Evolutionary conservation across 2,329 filamentous ascomycete genomes (phyloP).

Genomic region (Didymella glomerata): DNA sequence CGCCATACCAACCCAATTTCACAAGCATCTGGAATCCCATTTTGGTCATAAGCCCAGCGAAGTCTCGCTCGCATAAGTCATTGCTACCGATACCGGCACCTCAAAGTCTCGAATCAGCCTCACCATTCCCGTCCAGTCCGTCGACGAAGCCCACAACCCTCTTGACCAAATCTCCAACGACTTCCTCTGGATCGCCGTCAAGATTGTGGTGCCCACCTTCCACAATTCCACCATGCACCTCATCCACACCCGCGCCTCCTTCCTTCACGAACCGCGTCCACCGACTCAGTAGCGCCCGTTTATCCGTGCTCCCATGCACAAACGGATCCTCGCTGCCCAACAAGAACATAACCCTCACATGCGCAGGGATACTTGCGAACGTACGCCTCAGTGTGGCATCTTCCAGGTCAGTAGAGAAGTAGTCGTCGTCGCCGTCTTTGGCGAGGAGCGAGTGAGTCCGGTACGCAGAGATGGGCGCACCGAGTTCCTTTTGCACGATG

Average conservation of each 20-base stretch:
- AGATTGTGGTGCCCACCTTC: constrained; percentile 62
- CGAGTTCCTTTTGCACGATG: constrained; percentile 37
- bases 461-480: constrained; percentile 62
- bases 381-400: constrained; percentile 65
- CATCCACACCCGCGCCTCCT: constrained; percentile 59
- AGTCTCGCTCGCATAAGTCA: neutral
- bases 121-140: constrained; percentile 22
- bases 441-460: constrained; percentile 67
- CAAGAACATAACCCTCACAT: constrained; percentile 68
- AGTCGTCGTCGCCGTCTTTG: constrained; percentile 78
- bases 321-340: constrained; percentile 73
- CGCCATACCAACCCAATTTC: neutral
- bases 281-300: constrained; percentile 62
- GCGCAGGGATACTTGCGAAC: constrained; percentile 68
- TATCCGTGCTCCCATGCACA: constrained; percentile 67
- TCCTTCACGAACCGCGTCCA: constrained; percentile 62
- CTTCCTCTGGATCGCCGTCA: constrained; percentile 56
- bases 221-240: constrained; percentile 59
- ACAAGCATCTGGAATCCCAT: neutral
- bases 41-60: neutral
- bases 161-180: constrained; percentile 59
- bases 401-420: constrained; percentile 81
- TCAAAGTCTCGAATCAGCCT: constrained; percentile 11
- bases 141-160: constrained; percentile 62
- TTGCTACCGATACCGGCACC: neutral